Evolutionary conservation across 257 asterid genomes (phyloP).

Genomic region (Cinchona pubescens): DNA sequence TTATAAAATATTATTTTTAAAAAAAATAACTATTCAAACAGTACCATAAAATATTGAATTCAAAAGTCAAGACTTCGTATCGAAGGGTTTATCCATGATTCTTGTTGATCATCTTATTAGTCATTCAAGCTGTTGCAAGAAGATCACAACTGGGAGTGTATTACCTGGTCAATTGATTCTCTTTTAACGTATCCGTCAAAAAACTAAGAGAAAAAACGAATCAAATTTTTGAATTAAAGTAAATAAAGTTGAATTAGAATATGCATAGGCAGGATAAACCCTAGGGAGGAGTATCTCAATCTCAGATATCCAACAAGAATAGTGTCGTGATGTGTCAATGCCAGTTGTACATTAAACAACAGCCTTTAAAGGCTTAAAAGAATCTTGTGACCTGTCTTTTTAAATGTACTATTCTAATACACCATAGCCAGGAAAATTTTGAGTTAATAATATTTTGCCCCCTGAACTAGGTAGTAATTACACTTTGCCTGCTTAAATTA

Average conservation of each 20-base stretch:
- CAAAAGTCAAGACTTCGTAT: too few species aligned
- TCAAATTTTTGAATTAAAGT: neutral
- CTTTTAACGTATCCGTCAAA: neutral
- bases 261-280: neutral
- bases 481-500: too few species aligned
- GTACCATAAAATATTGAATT: too few species aligned
- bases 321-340: conserved; percentile 16
- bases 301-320: conserved; percentile 8
- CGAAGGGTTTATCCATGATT: too few species aligned
- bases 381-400: conserved; percentile 42
- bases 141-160: neutral
- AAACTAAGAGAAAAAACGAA: neutral
- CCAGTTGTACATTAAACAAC: conserved; percentile 30
- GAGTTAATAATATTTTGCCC: too few species aligned
- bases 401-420: neutral
- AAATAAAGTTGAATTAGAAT: neutral
- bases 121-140: too few species aligned
- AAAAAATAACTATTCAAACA: too few species aligned
- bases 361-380: conserved; percentile 16
- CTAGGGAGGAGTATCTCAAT: neutral
- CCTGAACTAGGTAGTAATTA: too few species aligned
- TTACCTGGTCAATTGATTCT: neutral
- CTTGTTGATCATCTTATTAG: too few species aligned
- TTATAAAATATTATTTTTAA: too few species aligned
- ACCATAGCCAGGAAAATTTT: too few species aligned